Base-by-base conservation (phyloP, 192 early-diverging fungal species). In the Helicostylum pulchrum region DNA sequence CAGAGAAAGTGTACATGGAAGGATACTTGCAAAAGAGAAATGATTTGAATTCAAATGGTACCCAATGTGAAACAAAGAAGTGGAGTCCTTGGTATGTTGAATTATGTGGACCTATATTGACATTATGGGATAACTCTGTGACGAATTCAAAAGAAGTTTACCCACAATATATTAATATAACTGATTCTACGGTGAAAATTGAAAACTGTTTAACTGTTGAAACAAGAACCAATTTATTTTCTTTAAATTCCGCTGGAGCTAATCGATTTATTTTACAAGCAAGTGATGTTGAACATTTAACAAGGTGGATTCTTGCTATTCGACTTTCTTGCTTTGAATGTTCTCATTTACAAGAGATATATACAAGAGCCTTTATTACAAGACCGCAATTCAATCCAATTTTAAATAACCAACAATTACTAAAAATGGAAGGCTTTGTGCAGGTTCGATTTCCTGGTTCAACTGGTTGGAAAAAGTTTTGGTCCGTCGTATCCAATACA, bases 61-160 rank as follows among this genome's bases (percentile, higher is more conserved):
- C 74, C 11, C 79, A 80, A 1, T 77, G 83, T 53, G 70, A 62
- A 44, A 77, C 78, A 61, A 72, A 80, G 65, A 43, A 59, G 14
- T 92, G 91, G 91, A 80, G 83, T 21, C 81, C 81, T 44, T 92
- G 85, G 78, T 87, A 85, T 66, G 88, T 86, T 3, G 91, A 92
- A 78, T 73, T 90, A 42, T 70, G 84, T 51, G 91, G 91, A n/a
- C 81, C 89, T 3, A 74, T 85, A 20, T 75, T 92, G 57, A 74
- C 81, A 47, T 79, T 92, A 30, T 86, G 83, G 79, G 83, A 85
- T 51, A 51, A 52, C 3, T 48, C 65, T 9, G n/a, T 68, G 19
- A 53, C 54, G 1, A 54, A 50, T 2, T 71, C 72, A 59, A 79
- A 84, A 48, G 70, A 72, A 65, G 73, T 80, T 2, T 71, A 81